These are phyloP conservation scores for Chaetoceros muelleri DNA, from an alignment of 108 stramenopile genomes.

Conservation along the genomic window DNA sequence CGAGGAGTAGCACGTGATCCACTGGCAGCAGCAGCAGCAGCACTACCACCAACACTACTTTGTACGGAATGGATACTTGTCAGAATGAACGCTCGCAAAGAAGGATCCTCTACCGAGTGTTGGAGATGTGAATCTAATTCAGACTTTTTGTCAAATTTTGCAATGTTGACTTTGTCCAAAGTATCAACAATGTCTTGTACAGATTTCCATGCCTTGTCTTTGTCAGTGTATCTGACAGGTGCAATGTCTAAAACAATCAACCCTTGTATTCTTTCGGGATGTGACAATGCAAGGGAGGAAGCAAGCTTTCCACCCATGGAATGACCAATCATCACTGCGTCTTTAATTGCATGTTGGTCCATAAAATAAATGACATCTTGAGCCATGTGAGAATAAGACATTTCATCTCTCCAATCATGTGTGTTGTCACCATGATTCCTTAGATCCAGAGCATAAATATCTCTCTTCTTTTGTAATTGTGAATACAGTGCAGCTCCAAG, in stretches of 20 bases:
- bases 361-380: constrained; percentile 72
- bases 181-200: constrained; percentile 75
- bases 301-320: constrained; percentile 94
- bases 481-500: constrained; percentile 49
- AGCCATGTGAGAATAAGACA: constrained; percentile 85
- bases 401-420: constrained; percentile 42
- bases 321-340: constrained; percentile 80
- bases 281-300: constrained; percentile 57
- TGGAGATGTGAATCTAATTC: constrained; percentile 52
- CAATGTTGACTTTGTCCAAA: constrained; percentile 6
- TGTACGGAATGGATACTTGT: constrained; percentile 43
- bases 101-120: constrained; percentile 63
- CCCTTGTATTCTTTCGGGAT: constrained; percentile 73
- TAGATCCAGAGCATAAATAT: constrained; percentile 70
- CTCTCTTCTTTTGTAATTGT: constrained; percentile 50
- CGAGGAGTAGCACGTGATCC: too few species aligned
- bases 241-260: constrained; percentile 89
- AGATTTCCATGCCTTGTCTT: constrained; percentile 61
- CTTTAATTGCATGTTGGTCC: constrained; percentile 32
- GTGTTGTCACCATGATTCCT: constrained; percentile 87
- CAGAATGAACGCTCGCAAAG: constrained; percentile 77
- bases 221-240: constrained; percentile 59
- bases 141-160: constrained; percentile 17
- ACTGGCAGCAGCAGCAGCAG: too few species aligned
- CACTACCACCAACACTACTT: constrained; percentile 5